These are phyloP conservation scores for Brassica cretica DNA, from an alignment of 345 rosid genomes.

Conservation along the genomic window DNA sequence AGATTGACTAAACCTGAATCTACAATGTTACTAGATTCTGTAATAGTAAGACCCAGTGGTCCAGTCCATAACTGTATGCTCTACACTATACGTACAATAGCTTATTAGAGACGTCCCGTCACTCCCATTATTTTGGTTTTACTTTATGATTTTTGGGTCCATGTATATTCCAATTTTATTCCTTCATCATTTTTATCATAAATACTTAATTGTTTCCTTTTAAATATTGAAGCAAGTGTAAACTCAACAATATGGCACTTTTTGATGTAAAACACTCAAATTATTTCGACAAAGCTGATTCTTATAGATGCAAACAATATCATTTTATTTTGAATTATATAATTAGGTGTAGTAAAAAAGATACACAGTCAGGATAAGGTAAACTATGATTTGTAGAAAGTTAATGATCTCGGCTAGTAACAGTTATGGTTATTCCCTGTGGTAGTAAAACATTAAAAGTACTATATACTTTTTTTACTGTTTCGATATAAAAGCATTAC, in stretches of 20 bases:
- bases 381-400: background rate
- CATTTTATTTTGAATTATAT: background rate
- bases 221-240: background rate
- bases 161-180: background rate
- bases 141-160: background rate
- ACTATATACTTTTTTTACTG: background rate
- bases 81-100: slow-evolving; percentile 31
- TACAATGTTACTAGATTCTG: slow-evolving; percentile 34
- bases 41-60: slow-evolving; percentile 30
- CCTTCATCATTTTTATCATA: background rate
- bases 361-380: background rate
- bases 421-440: background rate
- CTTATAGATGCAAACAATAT: background rate
- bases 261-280: too few relatives aligned
- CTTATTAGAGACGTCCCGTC: slow-evolving; percentile 36
- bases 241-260: background rate
- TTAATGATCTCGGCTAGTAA: background rate
- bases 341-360: background rate
- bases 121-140: slow-evolving; percentile 25
- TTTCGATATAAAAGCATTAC: background rate
- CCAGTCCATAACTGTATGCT: slow-evolving; percentile 27
- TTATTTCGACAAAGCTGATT: background rate
- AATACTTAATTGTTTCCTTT: background rate
- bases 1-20: slow-evolving; percentile 35
- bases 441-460: background rate